Base-by-base conservation (phyloP, 768 basidiomycete genomes). In the Lyophyllum atratum region DNA sequence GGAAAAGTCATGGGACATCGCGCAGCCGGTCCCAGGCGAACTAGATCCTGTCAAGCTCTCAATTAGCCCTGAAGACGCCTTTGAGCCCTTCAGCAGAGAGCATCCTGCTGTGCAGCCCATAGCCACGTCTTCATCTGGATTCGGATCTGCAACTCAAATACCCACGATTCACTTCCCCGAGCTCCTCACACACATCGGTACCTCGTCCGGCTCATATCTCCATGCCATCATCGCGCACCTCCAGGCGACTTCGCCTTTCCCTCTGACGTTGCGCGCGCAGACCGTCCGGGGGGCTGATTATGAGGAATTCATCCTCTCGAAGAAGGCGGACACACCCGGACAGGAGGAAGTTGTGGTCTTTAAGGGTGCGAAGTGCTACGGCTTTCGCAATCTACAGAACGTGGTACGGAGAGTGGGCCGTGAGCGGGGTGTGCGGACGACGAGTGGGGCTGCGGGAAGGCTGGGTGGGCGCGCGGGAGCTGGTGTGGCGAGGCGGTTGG, bases 321-420 rank as follows among this genome's bases (percentile, higher is more conserved):
- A 59, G 64, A 52, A 29, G 64, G 68, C 48, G 72, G 79, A 54
- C 68, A 68, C 42, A 70, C 46, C 54, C 24, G 60, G 53, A 0
- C 17, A 71, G 15, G 76, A 76, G 2, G 85, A 84, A 31, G 80
- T 83, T 55, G 76, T 88, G 19, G 78, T 97, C 25, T 97, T 98
- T 79, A 90, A 87, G 62, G 95, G 95, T 3, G 93, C 95, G 3
- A 95, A 90, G 63, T 97, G 95, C 72, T 99, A 97, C 68, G 97
- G 97, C 8, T 98, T 98, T 75, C 83, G 94, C 51, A 99, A 99
- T 71, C 76, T 99, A 49, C 96, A 98, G 72, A 99, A 98, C 70
- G 84, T 99, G 49, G 96, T 99, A 45, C 80, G 95, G 51, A 93
- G 92, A 73, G 87, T 98, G 10, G 93, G 90, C n/a, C 86, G 84